These are phyloP conservation scores for Diaporthe vaccinii DNA, from an alignment of 2,329 filamentous ascomycete species.

Conservation along the genomic window DNA sequence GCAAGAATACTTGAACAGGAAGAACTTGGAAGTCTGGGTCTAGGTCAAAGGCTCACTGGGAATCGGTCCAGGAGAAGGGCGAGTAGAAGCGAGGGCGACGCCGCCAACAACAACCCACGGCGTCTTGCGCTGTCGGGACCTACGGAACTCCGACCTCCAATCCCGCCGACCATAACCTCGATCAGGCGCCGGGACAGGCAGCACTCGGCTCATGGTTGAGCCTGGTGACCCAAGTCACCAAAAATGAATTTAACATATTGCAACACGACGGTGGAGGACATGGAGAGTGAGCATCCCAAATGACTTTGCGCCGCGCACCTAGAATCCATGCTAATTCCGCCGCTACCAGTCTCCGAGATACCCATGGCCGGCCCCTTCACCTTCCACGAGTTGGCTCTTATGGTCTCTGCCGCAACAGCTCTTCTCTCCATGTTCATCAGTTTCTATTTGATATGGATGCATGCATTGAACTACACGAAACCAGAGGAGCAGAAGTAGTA, in stretches of 20 bases:
- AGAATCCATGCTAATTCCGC: constrained; percentile 49
- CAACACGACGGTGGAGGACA: constrained; percentile 40
- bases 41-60: background rate
- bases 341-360: constrained; percentile 60
- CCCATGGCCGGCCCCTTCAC: constrained; percentile 62
- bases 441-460: constrained; percentile 69
- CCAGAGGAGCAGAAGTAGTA: constrained; percentile 72
- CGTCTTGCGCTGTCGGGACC: background rate
- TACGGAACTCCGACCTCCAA: constrained; percentile 5
- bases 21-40: background rate
- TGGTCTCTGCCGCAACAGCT: constrained; percentile 63
- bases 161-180: constrained; percentile 8
- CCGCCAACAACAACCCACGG: constrained; percentile 6
- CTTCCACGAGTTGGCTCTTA: constrained; percentile 68
- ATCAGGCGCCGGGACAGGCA: constrained; percentile 15
- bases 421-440: constrained; percentile 66
- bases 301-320: constrained; percentile 4
- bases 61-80: background rate
- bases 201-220: constrained; percentile 26
- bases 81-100: background rate
- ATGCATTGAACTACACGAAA: constrained; percentile 72
- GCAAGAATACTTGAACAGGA: constrained; percentile 5
- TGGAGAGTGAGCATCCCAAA: constrained; percentile 44
- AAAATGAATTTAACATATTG: constrained; percentile 39
- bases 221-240: constrained; percentile 22